These are phyloP conservation scores for Vachellia collinsii DNA, from an alignment of 306 rosid genomes.

Conservation along the genomic window DNA sequence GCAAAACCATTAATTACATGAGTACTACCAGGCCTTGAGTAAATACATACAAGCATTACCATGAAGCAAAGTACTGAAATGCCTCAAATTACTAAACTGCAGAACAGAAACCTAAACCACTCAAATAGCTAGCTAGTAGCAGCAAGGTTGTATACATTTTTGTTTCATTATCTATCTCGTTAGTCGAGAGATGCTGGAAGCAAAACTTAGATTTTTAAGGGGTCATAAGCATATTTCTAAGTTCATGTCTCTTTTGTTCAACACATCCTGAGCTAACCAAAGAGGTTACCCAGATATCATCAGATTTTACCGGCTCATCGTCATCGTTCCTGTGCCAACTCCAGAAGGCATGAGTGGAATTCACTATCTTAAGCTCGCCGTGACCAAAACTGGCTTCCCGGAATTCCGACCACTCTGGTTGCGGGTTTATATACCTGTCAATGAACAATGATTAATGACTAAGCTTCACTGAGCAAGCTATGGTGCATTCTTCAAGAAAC, in stretches of 20 bases:
- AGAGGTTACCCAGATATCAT: conserved; percentile 83
- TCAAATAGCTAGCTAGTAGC: conserved; percentile 9
- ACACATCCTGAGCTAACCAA: conserved; percentile 66
- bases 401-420: conserved; percentile 87
- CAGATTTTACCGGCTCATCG: conserved; percentile 83
- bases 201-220: conserved; percentile 32
- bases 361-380: conserved; percentile 75
- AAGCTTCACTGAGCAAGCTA: neutral
- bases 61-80: neutral
- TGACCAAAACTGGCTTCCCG: conserved; percentile 94
- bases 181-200: conserved; percentile 19
- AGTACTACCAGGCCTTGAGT: conserved; percentile 3
- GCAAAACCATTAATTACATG: conserved; percentile 8
- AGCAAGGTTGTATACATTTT: conserved; percentile 20
- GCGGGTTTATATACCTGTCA: conserved; percentile 64
- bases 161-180: conserved; percentile 19
- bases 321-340: conserved; percentile 95
- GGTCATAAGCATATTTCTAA: conserved; percentile 52
- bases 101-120: neutral
- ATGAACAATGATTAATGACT: conserved; percentile 21
- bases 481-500: neutral
- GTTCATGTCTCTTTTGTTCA: conserved; percentile 52
- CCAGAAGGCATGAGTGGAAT: conserved; percentile 83
- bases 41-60: conserved; percentile 27
- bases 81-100: conserved; percentile 17